These are phyloP conservation scores for Boletus subparvulus DNA, from an alignment of 768 basidiomycete genomes.

Conservation along the genomic window DNA sequence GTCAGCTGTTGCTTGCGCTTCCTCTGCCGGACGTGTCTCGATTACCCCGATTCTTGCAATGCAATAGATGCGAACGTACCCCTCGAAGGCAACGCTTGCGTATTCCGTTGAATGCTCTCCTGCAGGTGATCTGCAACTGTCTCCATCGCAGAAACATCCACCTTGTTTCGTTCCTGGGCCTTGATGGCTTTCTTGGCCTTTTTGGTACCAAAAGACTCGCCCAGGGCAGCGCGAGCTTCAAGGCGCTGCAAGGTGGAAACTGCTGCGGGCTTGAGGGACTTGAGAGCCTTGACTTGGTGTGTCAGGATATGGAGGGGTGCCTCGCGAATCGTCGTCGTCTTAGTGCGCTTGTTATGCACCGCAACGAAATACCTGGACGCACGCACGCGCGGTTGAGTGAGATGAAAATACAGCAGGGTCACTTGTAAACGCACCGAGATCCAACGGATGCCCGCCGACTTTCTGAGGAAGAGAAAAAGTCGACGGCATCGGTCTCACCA, in stretches of 20 bases:
- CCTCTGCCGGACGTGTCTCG: constrained; percentile 43
- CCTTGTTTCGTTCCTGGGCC: constrained; percentile 83
- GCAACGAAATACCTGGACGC: constrained; percentile 74
- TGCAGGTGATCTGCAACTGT: constrained; percentile 79
- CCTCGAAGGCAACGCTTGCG: constrained; percentile 62
- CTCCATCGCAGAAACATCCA: constrained; percentile 88
- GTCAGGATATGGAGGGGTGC: constrained; percentile 67
- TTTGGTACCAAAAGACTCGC: constrained; percentile 92
- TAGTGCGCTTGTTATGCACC: constrained; percentile 74
- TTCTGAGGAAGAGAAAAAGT: constrained; percentile 71
- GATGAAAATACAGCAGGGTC: background rate
- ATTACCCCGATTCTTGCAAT: background rate
- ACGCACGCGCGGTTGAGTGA: background rate
- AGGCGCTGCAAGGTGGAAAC: constrained; percentile 52
- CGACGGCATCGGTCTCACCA: constrained; percentile 82
- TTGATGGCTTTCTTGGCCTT: constrained; percentile 87
- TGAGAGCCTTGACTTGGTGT: constrained; percentile 82
- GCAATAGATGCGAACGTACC: constrained; percentile 46
- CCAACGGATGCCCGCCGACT: constrained; percentile 50
- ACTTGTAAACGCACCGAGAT: constrained; percentile 57
- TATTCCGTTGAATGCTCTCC: constrained; percentile 76
- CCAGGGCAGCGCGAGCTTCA: constrained; percentile 73
- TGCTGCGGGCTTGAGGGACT: constrained; percentile 53
- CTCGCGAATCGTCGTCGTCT: constrained; percentile 66
- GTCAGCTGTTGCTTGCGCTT: constrained; percentile 63